Percentiles rank a stretch among this genome's conserved stretches.
Evolutionary conservation across 768 basidiomycete genomes (phyloP).

Genomic region (Pleurotus giganteus): DNA sequence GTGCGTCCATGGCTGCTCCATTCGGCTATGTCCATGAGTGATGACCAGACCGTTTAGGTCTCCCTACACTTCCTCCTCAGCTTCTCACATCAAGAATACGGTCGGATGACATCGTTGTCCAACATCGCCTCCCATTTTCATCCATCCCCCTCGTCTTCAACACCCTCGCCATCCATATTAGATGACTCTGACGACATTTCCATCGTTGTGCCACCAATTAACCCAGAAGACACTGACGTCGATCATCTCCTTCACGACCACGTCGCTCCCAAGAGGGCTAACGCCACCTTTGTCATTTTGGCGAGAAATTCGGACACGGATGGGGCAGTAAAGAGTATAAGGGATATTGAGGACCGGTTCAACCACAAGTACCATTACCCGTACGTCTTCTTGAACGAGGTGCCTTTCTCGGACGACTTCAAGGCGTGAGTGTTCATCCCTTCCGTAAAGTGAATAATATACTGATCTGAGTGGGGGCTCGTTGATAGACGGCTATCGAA

Average conservation of each 20-base stretch:
- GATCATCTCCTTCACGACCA: background rate
- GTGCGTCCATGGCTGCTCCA: too few species aligned
- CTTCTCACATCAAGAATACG: background rate
- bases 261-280: conserved; percentile 22
- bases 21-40: too few species aligned
- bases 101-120: background rate
- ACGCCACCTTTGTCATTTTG: conserved; percentile 49
- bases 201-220: background rate
- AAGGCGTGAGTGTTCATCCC: conserved; percentile 44
- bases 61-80: background rate
- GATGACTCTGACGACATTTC: background rate
- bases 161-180: background rate
- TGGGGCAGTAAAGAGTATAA: conserved; percentile 64
- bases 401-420: conserved; percentile 72
- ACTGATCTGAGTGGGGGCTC: background rate
- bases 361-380: conserved; percentile 78
- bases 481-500: background rate
- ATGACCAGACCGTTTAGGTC: too few species aligned
- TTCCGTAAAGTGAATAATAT: background rate
- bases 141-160: background rate
- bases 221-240: background rate
- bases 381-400: conserved; percentile 86
- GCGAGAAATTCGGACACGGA: conserved; percentile 65
- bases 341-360: conserved; percentile 79
- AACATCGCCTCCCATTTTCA: conserved; percentile 7